These are phyloP conservation scores for Coemansia sp. DNA, from an alignment of 192 early-diverging fungal genomes.

Conservation along the genomic window DNA sequence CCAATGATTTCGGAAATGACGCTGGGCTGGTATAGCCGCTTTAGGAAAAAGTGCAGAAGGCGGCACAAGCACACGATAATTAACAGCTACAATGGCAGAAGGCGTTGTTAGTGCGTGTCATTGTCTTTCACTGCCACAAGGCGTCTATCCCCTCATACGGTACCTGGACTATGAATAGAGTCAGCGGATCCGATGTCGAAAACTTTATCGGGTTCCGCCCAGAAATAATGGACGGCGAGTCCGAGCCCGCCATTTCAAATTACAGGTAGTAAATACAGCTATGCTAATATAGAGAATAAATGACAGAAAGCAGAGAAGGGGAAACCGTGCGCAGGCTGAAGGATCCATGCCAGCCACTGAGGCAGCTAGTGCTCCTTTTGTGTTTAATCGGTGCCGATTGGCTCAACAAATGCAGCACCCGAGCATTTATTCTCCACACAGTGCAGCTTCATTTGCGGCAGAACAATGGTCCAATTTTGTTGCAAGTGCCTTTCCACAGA, in stretches of 20 bases:
- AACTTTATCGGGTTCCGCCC: constrained; percentile 63
- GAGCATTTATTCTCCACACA: no score
- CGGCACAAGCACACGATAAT: constrained; percentile 76
- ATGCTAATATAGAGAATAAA: background rate
- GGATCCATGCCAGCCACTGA: no score
- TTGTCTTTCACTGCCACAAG: no score
- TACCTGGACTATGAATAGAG: constrained; percentile 73
- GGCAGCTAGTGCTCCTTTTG: no score
- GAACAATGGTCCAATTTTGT: no score
- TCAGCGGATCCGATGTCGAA: constrained; percentile 58
- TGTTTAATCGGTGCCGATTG: no score
- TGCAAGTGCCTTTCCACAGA: no score
- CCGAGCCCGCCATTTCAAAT: constrained; percentile 28
- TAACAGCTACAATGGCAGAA: constrained; percentile 20
- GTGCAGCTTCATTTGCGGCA: no score
- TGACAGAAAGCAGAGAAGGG: background rate
- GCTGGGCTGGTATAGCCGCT: constrained; percentile 69
- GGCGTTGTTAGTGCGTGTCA: no score
- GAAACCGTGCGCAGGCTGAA: background rate
- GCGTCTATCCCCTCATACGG: background rate
- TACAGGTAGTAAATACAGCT: background rate
- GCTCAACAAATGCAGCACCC: no score
- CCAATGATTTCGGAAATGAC: constrained; percentile 93
- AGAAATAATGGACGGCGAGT: constrained; percentile 56
- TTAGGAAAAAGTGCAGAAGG: constrained; percentile 62